These are phyloP conservation scores for Trichoderma gracile DNA, from an alignment of 2,329 filamentous ascomycete genomes.

Conservation along the genomic window DNA sequence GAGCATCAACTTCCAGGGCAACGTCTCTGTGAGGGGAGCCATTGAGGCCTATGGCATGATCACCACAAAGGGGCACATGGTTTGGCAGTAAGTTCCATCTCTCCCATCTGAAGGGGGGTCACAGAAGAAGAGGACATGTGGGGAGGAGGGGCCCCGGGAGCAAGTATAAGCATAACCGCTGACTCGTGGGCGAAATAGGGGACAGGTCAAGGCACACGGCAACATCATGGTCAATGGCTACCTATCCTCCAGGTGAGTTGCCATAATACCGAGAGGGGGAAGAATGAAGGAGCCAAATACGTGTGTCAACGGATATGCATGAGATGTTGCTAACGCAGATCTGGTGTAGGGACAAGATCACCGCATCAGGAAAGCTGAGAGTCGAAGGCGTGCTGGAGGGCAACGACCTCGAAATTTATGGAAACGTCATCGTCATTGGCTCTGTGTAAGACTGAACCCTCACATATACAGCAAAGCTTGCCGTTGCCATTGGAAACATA, in stretches of 20 bases:
- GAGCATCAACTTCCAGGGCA: conserved; percentile 47
- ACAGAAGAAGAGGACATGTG: background rate
- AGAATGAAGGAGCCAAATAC: background rate
- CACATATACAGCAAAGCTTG: background rate
- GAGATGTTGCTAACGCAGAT: conserved; percentile 1
- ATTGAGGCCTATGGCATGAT: conserved; percentile 51
- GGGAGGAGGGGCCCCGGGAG: conserved; percentile 25
- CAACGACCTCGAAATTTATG: conserved; percentile 49
- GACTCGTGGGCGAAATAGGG: conserved; percentile 34
- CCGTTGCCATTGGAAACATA: background rate
- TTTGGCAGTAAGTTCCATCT: conserved; percentile 43
- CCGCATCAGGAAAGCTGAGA: conserved; percentile 50
- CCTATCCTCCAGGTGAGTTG: conserved; percentile 41
- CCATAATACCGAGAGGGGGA: background rate
- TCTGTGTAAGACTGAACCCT: conserved; percentile 41
- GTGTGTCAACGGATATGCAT: background rate
- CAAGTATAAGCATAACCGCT: conserved; percentile 14
- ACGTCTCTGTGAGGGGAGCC: conserved; percentile 47
- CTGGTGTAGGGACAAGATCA: conserved; percentile 45
- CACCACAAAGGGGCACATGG: conserved; percentile 45
- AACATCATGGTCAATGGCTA: conserved; percentile 47
- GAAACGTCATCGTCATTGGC: conserved; percentile 48
- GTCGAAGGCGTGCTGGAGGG: conserved; percentile 47
- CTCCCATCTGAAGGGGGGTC: conserved; percentile 37
- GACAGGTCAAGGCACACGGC: conserved; percentile 49